These are phyloP conservation scores for Acacia melanoxylon DNA, from an alignment of 306 rosid species.

Conservation along the genomic window DNA sequence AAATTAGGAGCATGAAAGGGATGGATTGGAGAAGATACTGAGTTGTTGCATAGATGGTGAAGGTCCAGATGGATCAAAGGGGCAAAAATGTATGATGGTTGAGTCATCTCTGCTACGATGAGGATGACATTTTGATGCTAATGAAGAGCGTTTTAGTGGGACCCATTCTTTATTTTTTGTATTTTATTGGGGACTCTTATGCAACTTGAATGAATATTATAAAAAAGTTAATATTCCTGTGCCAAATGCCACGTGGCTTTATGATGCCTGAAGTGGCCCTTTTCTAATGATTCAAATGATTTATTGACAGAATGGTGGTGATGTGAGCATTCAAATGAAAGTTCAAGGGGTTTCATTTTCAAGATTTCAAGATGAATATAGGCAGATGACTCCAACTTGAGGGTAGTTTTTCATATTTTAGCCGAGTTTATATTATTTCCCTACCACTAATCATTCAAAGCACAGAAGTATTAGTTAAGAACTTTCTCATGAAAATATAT, in stretches of 20 bases:
- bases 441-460: conserved; percentile 9
- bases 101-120: neutral
- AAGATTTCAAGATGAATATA: neutral
- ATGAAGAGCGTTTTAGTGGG: neutral
- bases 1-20: neutral
- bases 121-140: neutral
- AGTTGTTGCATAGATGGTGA: neutral
- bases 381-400: neutral
- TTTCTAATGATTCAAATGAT: neutral
- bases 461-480: neutral
- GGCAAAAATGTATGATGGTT: neutral
- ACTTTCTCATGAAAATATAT: neutral
- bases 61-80: neutral
- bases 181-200: neutral
- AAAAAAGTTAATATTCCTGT: neutral
- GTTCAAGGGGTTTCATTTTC: neutral
- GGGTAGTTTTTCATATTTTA: neutral
- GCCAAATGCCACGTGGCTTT: neutral
- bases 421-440: conserved; percentile 3
- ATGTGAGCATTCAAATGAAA: neutral
- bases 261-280: neutral
- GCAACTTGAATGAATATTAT: neutral
- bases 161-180: neutral
- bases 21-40: neutral
- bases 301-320: neutral